These are phyloP conservation scores for Nigrograna mackinnonii DNA, from an alignment of 2,329 filamentous ascomycete genomes.

Conservation along the genomic window DNA sequence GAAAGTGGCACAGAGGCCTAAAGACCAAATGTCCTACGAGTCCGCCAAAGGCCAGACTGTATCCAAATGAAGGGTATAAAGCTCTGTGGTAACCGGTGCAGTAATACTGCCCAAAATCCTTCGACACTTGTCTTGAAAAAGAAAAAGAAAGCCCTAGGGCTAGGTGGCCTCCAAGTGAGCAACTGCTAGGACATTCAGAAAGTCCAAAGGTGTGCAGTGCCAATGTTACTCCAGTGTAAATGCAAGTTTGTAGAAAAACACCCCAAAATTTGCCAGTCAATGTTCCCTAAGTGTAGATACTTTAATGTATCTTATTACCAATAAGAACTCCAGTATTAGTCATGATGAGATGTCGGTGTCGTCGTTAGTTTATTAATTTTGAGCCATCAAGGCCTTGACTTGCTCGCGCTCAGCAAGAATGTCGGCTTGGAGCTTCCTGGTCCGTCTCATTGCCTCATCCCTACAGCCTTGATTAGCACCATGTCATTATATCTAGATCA, in stretches of 20 bases:
- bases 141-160: constrained; percentile 7
- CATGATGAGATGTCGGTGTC: constrained; percentile 1
- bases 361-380: constrained; percentile 17
- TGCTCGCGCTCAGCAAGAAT: constrained; percentile 67
- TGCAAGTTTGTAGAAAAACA: constrained; percentile 1
- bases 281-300: constrained; percentile 1
- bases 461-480: constrained; percentile 35
- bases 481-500: constrained; percentile 12
- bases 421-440: constrained; percentile 68
- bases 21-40: no score
- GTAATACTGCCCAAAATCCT: constrained; percentile 2
- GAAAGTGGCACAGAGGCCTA: no score
- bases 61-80: constrained; percentile 24
- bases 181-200: constrained; percentile 6
- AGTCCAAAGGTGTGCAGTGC: constrained; percentile 11
- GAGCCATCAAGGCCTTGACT: constrained; percentile 54
- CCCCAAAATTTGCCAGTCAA: background rate
- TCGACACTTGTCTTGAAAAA: constrained; percentile 9
- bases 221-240: constrained; percentile 9
- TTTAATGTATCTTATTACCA: background rate
- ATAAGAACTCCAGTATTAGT: background rate
- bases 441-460: constrained; percentile 74
- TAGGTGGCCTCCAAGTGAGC: constrained; percentile 5
- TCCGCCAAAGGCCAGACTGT: constrained; percentile 3
- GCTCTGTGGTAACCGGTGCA: constrained; percentile 12